Conservation (phyloP, 2,329 filamentous ascomycete genomes). For the Fusarium vanettenii region DNA sequence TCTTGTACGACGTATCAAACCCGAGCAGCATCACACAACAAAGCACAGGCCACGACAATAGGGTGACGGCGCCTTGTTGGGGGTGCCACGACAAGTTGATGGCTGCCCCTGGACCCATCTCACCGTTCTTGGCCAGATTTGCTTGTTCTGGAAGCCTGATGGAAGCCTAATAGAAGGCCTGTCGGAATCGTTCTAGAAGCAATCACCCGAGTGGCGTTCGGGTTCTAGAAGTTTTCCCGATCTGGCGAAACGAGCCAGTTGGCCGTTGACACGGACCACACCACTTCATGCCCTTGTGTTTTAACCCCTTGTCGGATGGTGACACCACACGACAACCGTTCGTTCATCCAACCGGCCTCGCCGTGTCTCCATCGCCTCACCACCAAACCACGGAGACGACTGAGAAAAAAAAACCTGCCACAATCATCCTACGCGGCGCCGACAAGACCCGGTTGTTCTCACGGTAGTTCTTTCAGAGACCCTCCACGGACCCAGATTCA, state of each 20-base stretch:
- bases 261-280: slow-evolving; percentile 29
- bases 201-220: slow-evolving; percentile 20
- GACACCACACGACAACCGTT: slow-evolving; percentile 33
- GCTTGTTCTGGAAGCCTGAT: slow-evolving; percentile 22
- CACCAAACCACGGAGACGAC: slow-evolving; percentile 9
- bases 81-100: slow-evolving; percentile 2
- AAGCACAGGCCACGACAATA: slow-evolving; percentile 13
- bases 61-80: not conserved
- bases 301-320: slow-evolving; percentile 12
- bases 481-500: slow-evolving; percentile 12
- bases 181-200: slow-evolving; percentile 37
- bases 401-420: slow-evolving; percentile 21
- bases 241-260: slow-evolving; percentile 8
- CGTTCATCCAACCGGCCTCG: slow-evolving; percentile 40
- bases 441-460: slow-evolving; percentile 10
- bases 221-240: slow-evolving; percentile 43
- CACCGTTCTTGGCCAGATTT: slow-evolving; percentile 1
- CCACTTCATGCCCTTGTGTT: slow-evolving; percentile 8
- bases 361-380: slow-evolving; percentile 45
- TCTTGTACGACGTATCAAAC: not conserved
- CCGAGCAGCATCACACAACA: slow-evolving; percentile 6
- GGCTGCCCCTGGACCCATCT: slow-evolving; percentile 5
- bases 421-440: slow-evolving; percentile 25
- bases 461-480: slow-evolving; percentile 11
- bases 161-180: slow-evolving; percentile 8